A percentile compares a stretch with the other conserved stretches of the same genome.
Conservation (phyloP, 768 basidiomycete species). For the Boletus bicolor region DNA sequence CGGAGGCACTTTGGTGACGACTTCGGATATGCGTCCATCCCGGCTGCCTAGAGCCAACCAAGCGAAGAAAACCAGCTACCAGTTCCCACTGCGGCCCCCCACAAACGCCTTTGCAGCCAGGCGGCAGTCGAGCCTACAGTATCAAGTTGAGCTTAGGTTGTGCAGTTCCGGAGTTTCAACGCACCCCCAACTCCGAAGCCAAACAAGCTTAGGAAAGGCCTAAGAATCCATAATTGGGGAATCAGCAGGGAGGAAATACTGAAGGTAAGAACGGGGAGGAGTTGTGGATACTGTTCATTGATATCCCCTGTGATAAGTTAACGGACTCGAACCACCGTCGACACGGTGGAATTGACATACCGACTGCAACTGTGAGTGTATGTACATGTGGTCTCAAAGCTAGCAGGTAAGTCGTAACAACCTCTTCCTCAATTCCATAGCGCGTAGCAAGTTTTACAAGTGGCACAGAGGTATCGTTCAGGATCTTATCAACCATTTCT, state of each 20-base stretch:
- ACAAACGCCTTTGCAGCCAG: conserved; percentile 7
- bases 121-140: conserved; percentile 13
- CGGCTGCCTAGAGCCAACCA: conserved; percentile 11
- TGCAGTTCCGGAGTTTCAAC: fast-evolving
- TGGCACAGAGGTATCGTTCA: conserved; percentile 1
- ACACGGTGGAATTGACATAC: neutral
- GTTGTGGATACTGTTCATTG: conserved; percentile 7
- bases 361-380: conserved; percentile 4
- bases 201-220: conserved; percentile 7
- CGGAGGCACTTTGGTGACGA: neutral
- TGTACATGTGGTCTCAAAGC: conserved; percentile 6
- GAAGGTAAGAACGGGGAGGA: conserved; percentile 3
- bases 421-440: conserved; percentile 5
- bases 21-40: conserved; percentile 5
- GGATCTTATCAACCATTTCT: conserved; percentile 3
- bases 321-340: too few species aligned
- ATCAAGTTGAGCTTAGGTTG: neutral
- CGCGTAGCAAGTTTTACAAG: neutral
- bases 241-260: conserved; percentile 4
- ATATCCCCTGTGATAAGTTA: conserved; percentile 7
- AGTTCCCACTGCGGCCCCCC: neutral
- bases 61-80: conserved; percentile 12
- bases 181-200: conserved; percentile 17
- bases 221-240: conserved; percentile 14
- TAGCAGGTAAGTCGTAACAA: neutral